Conservation (phyloP, 129 eudicot genomes). For the Solidago caesia region DNA sequence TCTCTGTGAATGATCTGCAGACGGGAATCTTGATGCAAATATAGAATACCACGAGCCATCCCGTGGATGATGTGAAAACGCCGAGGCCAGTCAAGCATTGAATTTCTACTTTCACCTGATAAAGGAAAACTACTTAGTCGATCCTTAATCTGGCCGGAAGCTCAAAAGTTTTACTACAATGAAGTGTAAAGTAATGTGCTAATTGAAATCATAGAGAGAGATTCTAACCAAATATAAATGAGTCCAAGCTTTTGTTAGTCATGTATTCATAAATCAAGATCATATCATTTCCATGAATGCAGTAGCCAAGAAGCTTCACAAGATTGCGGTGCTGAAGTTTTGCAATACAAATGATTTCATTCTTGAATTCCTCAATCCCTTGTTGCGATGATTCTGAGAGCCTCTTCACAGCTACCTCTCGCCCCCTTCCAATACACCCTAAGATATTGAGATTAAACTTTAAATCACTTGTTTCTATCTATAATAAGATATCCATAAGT, state of each 20-base stretch:
- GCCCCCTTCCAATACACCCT: constrained; percentile 32
- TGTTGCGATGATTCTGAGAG: constrained; percentile 34
- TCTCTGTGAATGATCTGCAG: too few species aligned
- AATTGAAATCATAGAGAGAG: background rate
- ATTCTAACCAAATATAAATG: constrained; percentile 9
- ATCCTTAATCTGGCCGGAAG: constrained; percentile 11
- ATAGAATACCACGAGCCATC: too few species aligned
- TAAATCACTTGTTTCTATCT: background rate
- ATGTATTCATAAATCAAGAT: constrained; percentile 31
- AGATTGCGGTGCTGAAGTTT: constrained; percentile 38
- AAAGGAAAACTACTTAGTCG: constrained; percentile 10
- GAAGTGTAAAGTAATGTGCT: background rate
- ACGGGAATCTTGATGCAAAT: too few species aligned
- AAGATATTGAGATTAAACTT: background rate
- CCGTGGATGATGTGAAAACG: too few species aligned
- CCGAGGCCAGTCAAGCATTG: too few species aligned
- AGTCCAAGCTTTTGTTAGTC: constrained; percentile 27
- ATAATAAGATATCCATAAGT: too few species aligned
- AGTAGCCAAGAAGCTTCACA: constrained; percentile 38
- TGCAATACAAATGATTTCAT: constrained; percentile 30
- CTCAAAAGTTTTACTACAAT: background rate
- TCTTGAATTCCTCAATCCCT: constrained; percentile 33
- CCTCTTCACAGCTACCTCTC: constrained; percentile 30
- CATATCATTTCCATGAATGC: constrained; percentile 29
- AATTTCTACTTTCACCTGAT: background rate